These are phyloP conservation scores for Pycnococcus provasolii DNA, from an alignment of 139 green algal genomes.

Conservation along the genomic window DNA sequence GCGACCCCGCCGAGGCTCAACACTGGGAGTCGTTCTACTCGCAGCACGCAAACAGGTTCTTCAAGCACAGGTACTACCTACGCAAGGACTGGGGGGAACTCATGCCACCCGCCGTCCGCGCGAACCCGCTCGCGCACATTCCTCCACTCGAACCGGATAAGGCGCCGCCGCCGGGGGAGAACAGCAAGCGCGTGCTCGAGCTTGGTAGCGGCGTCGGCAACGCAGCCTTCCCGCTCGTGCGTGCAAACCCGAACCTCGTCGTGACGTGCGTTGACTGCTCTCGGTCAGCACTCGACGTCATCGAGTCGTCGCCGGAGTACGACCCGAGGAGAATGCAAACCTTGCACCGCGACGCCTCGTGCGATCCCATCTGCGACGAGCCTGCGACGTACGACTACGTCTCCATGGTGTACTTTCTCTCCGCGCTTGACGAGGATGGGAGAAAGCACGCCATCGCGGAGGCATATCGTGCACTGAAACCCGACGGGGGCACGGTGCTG, in stretches of 20 bases:
- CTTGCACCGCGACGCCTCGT: background rate
- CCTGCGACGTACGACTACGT: constrained; percentile 3
- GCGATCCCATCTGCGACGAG: background rate
- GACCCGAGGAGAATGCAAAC: background rate
- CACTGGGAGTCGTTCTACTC: constrained; percentile 12
- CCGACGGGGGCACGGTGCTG: background rate
- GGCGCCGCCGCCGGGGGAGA: background rate
- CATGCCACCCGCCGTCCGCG: background rate
- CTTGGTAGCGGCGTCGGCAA: constrained; percentile 19
- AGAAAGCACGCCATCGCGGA: background rate
- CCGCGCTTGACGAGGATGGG: background rate
- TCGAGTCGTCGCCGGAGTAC: constrained; percentile 1
- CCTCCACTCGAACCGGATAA: background rate
- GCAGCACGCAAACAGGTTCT: background rate
- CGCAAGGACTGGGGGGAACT: constrained; percentile 1
- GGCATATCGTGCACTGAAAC: background rate
- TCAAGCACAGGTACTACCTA: constrained; percentile 18
- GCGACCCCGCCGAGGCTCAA: background rate
- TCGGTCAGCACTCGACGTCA: background rate
- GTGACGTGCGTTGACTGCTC: background rate
- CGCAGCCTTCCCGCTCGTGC: constrained; percentile 12
- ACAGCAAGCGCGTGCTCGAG: constrained; percentile 5
- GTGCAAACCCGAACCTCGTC: constrained; percentile 14
- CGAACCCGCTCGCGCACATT: background rate
- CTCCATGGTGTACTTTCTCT: constrained; percentile 14